Evolutionary conservation across 1,284 basidiomycete species (phyloP).

Genomic region (Singerocomus rubriflavus): DNA sequence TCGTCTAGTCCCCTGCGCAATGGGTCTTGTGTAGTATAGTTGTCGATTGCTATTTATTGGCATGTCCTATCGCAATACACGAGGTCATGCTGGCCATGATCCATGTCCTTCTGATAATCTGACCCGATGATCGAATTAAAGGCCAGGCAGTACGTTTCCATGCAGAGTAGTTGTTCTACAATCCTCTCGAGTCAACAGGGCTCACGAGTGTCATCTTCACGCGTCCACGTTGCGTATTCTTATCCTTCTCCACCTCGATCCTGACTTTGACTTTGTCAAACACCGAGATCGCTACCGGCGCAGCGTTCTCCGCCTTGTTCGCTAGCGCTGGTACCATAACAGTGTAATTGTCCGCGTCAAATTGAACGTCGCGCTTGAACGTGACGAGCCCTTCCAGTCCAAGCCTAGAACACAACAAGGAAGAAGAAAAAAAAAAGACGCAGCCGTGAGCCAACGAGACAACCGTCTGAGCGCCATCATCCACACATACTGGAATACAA

Average conservation of each 20-base stretch:
- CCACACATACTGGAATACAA: slow-evolving; percentile 81
- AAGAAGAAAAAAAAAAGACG: neutral
- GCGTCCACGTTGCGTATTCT: slow-evolving; percentile 89
- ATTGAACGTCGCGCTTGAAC: slow-evolving; percentile 86
- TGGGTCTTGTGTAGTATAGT: neutral
- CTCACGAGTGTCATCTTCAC: slow-evolving; percentile 86
- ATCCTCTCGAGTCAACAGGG: slow-evolving; percentile 57
- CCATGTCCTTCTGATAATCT: neutral
- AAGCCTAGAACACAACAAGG: slow-evolving; percentile 49
- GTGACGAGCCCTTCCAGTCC: slow-evolving; percentile 93
- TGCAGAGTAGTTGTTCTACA: slow-evolving; percentile 28
- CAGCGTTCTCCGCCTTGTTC: slow-evolving; percentile 1
- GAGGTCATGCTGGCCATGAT: neutral
- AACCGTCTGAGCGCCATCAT: neutral
- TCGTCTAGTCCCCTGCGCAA: neutral
- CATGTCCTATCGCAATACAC: neutral
- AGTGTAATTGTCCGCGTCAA: slow-evolving; percentile 90
- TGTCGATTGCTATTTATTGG: slow-evolving; percentile 8
- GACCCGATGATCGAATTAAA: neutral
- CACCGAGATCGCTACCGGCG: slow-evolving; percentile 66
- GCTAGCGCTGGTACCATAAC: slow-evolving; percentile 63
- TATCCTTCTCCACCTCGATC: slow-evolving; percentile 93
- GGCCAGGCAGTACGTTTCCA: neutral
- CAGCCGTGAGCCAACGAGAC: neutral
- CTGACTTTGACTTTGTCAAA: slow-evolving; percentile 92